Percentiles rank a stretch among this genome's conserved stretches.
Evolutionary conservation across 2,329 filamentous ascomycete genomes (phyloP).

Genomic region (Zymoseptoria pseudotritici): DNA sequence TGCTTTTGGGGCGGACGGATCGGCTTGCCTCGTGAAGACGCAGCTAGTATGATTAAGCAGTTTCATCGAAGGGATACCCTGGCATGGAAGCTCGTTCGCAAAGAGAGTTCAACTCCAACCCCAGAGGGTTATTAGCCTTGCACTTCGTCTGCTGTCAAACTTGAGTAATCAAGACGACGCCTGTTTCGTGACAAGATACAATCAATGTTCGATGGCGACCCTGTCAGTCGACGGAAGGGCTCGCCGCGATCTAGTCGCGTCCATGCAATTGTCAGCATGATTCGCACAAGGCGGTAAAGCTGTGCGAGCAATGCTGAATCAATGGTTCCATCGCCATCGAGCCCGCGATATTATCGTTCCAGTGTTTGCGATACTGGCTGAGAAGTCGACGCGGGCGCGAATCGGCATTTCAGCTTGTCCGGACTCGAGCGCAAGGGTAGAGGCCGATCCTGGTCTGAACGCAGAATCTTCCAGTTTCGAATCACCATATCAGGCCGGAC

Average conservation of each 20-base stretch:
- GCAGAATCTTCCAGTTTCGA: no score
- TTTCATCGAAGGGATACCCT: background rate
- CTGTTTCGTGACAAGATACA: background rate
- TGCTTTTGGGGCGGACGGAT: no score
- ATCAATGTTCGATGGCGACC: background rate
- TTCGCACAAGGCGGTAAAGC: background rate
- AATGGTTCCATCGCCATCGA: no score
- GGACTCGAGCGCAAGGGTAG: no score
- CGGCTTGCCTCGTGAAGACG: background rate
- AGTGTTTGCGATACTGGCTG: no score
- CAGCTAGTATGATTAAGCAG: background rate
- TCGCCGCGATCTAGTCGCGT: no score
- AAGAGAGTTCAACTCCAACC: background rate
- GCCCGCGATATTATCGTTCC: no score
- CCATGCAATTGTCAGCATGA: background rate
- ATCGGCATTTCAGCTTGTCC: no score
- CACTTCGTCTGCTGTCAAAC: background rate
- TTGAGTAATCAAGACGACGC: background rate
- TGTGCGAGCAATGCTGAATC: background rate
- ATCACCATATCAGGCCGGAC: no score
- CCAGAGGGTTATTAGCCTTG: background rate
- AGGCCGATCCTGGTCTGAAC: no score
- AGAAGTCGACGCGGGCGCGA: no score
- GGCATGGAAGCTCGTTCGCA: background rate
- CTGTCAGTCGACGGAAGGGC: no score